Conservation (phyloP, 345 rosid species). For the Acer campestre region DNA sequence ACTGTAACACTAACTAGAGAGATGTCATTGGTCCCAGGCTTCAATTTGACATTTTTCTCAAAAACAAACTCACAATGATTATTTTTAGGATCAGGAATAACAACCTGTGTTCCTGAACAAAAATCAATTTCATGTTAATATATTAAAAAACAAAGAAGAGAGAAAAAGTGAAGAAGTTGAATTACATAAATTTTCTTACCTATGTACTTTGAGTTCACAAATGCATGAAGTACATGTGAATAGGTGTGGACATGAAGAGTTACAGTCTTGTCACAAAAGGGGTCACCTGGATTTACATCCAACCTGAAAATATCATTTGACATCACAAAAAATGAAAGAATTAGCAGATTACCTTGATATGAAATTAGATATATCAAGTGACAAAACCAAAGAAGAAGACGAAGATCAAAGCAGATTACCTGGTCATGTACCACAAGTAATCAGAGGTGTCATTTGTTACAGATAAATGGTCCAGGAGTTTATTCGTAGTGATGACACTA, state of each 20-base stretch:
- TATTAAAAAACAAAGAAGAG: neutral
- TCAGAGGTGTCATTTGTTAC: slow-evolving; percentile 43
- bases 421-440: slow-evolving; percentile 49
- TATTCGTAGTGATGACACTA: slow-evolving; percentile 9
- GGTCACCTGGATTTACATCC: slow-evolving; percentile 14
- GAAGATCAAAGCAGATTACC: slow-evolving; percentile 24
- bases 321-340: neutral
- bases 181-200: slow-evolving; percentile 25
- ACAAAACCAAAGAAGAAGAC: too few relatives aligned
- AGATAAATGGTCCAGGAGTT: slow-evolving; percentile 40
- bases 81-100: too few relatives aligned
- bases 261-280: slow-evolving; percentile 10
- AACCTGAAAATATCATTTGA: slow-evolving; percentile 20
- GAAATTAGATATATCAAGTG: neutral
- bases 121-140: slow-evolving; percentile 2
- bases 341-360: too few relatives aligned
- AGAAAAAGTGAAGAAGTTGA: neutral
- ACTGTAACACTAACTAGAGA: slow-evolving; percentile 52
- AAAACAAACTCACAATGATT: slow-evolving; percentile 14
- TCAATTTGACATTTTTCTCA: slow-evolving; percentile 30
- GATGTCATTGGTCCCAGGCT: slow-evolving; percentile 31
- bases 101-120: slow-evolving; percentile 20
- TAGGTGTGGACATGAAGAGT: slow-evolving; percentile 37
- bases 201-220: slow-evolving; percentile 33
- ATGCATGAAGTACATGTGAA: slow-evolving; percentile 46